Evolutionary conservation across 805 yeast genomes (phyloP).

Genomic region (Hanseniaspora thailandica): DNA sequence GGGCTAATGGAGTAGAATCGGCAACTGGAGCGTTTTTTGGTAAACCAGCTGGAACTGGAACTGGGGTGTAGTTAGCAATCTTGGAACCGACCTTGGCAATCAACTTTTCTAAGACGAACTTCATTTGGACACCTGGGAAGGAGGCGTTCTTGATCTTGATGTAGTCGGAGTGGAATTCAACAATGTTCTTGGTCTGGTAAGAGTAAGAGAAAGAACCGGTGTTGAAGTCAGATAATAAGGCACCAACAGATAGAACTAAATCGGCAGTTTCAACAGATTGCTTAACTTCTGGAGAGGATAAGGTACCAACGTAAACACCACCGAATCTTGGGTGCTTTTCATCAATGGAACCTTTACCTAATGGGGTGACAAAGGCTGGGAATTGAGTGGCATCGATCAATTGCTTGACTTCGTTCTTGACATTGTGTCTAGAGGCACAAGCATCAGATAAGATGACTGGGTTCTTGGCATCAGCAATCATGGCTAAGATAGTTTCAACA

Average conservation of each 20-base stretch:
- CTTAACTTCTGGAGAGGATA: constrained; percentile 61
- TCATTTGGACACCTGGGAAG: constrained; percentile 65
- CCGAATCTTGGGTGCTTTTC: constrained; percentile 65
- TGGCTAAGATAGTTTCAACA: constrained; percentile 38
- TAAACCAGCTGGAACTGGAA: constrained; percentile 41
- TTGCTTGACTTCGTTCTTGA: constrained; percentile 47
- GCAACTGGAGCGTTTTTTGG: constrained; percentile 38
- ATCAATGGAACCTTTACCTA: constrained; percentile 75
- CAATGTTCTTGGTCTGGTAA: constrained; percentile 60
- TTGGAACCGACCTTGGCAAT: constrained; percentile 31
- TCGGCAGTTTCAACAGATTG: constrained; percentile 64
- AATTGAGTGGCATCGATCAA: constrained; percentile 58
- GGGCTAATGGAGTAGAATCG: constrained; percentile 38
- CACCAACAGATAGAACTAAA: constrained; percentile 68
- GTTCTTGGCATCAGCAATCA: constrained; percentile 48
- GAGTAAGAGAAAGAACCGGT: constrained; percentile 77
- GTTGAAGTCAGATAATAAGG: constrained; percentile 75
- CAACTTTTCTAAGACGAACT: constrained; percentile 38
- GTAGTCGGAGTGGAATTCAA: constrained; percentile 70
- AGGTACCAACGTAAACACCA: constrained; percentile 78
- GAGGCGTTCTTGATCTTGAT: constrained; percentile 58
- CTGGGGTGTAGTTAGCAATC: constrained; percentile 37
- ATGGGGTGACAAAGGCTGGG: constrained; percentile 78
- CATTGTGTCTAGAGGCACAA: constrained; percentile 70
- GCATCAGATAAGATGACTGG: constrained; percentile 78